These are phyloP conservation scores for Seminavis robusta DNA, from an alignment of 108 stramenopile genomes.

Conservation along the genomic window DNA sequence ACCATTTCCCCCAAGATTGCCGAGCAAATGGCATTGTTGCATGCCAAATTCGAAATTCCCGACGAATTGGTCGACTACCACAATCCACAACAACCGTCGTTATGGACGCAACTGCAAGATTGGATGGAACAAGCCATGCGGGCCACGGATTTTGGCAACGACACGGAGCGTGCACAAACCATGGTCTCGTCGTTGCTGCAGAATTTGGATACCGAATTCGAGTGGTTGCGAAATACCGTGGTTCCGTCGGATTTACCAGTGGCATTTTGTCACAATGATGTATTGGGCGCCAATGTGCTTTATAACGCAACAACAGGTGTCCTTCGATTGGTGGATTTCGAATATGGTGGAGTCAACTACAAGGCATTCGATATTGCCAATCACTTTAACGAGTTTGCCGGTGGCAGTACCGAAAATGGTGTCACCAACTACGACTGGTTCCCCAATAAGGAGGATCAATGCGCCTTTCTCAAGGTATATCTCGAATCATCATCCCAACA, in stretches of 20 bases:
- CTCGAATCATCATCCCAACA: conserved; percentile 6
- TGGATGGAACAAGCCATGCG: conserved; percentile 65
- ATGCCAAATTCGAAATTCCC: conserved; percentile 47
- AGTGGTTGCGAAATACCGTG: conserved; percentile 38
- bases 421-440: conserved; percentile 59
- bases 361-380: conserved; percentile 86
- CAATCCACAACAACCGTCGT: conserved; percentile 11
- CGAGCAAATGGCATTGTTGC: conserved; percentile 53
- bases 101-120: conserved; percentile 48
- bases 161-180: conserved; percentile 29
- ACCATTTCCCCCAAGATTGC: conserved; percentile 38
- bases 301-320: conserved; percentile 12
- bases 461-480: conserved; percentile 55
- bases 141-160: conserved; percentile 16
- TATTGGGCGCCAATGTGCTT: conserved; percentile 79
- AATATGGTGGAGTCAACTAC: conserved; percentile 85
- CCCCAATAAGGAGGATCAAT: conserved; percentile 40
- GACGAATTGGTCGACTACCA: conserved; percentile 13
- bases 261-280: conserved; percentile 90
- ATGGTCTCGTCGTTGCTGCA: conserved; percentile 13
- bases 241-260: conserved; percentile 18
- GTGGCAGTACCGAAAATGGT: conserved; percentile 49
- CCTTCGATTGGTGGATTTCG: conserved; percentile 89
- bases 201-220: conserved; percentile 30
- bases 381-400: conserved; percentile 89